Evolutionary conservation across 176 grass and related monocot genomes (phyloP), one percentile per base, ranked within the genome.

Genomic region (Ensete ventricosum): DNA sequence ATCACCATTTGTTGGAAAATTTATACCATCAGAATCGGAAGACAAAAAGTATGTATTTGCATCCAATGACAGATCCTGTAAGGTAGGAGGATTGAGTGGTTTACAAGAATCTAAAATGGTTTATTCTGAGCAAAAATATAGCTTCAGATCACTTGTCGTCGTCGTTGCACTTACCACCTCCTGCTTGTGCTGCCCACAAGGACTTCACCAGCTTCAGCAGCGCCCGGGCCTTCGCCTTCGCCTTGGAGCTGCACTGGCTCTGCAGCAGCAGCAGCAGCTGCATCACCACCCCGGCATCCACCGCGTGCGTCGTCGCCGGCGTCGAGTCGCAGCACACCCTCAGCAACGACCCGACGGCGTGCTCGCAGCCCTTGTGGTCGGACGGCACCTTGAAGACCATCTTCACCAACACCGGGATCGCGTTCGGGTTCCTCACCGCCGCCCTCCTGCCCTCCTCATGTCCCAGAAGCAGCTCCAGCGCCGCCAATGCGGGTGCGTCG

Each of bases 261-360:
- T 99, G 94, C 26, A 98, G 88, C 60, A 99, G 90, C 76, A 94
- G 75, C 73, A 94, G 81, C 57, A 84, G 21, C 79, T 91, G 90
- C 53, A 80, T 85, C 73, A 99, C 82, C 27, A 94, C 62, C 23
- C 95, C 90, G 5, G 86, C 90, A 13, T 29, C 74, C 20, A 82
- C 80, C 16, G 86, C 88, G 72, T 89, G 79, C 19, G 54, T 59
- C 53, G 73, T 78, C 8, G 83, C 82, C 11, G 50, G 74, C 52
- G 55, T 53, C 9, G 86, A 91, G 53, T 84, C 86, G 50, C 84
- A 43, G 82, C 90, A 98, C 69, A 85, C 63, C 53, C 77, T 52
- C 50, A 94, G 74, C 76, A 94, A 86, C 62, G 83, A 73, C 8
- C 87, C 86, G 26, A 85, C 90, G 17, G 95, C 95, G 73, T 93